Base-by-base conservation (phyloP, 2,329 filamentous ascomycete genomes). In the Grosmannia huntii region DNA sequence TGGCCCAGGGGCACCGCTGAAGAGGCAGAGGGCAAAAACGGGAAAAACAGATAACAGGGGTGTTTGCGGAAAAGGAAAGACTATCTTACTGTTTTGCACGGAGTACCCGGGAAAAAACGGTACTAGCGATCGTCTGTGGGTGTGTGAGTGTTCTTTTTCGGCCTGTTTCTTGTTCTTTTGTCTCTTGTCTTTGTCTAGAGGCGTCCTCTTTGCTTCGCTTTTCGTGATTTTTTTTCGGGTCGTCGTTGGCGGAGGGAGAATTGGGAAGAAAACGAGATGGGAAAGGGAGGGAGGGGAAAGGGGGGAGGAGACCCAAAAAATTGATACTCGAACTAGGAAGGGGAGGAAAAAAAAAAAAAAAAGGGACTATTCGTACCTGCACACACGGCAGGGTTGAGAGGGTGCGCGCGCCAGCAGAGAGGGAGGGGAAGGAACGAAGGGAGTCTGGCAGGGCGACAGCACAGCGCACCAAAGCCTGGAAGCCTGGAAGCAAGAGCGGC, bases 391-490 rank as follows among this genome's bases (percentile, higher is more conserved):
- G 44, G 21, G 19, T 28, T 21, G 36, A 38, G 48, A n/a, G 33
- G 49, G 36, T 12, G 52, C 23, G 57, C n/a, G 28, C n/a, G 31
- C 25, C 23, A 28, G 27, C 14, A 27, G 51, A 23, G 25, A 33
- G n/a, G 41, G 46, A 46, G 25, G 48, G 46, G 53, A 46, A 58
- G 57, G 57, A 56, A 53, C 38, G 57, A 53, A 53, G 57, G 49
- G 21, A 21, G n/a, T 16, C 49, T 19, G 48, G 21, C 48, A 21
- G 25, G 55, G 48, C 27, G 55, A 57, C 44, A 52, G 28, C 28
- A 23, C n/a, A 12, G 9, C 7, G 33, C 49, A 27, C 12, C 9
- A 3, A 16, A 4, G 36, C 36, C 36, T 38, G 23, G 16, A 19
- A 6, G 5, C 36, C 12, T 38, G 14, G 12, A 38, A 14, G 12